A percentile compares a stretch with the other conserved stretches of the same genome.
Conservation (phyloP, 768 basidiomycete genomes). For the Podaxis sp. region DNA sequence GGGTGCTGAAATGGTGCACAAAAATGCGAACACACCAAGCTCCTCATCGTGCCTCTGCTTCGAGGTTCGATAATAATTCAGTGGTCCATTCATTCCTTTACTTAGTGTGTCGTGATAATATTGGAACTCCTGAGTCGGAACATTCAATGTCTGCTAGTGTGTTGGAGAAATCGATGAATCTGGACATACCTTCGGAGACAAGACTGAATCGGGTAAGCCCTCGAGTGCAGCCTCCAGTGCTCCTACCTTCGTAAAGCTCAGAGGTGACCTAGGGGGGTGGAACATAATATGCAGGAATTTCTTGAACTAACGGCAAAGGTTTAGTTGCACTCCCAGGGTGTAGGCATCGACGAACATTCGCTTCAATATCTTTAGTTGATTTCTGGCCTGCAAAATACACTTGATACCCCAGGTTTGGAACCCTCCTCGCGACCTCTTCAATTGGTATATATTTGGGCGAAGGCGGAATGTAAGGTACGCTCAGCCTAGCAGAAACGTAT, state of each 20-base stretch:
- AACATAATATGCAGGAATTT: conserved; percentile 30
- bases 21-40: conserved; percentile 24
- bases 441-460: conserved; percentile 42
- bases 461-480: conserved; percentile 65
- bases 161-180: not conserved
- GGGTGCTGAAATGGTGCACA: not conserved
- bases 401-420: conserved; percentile 65
- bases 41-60: conserved; percentile 67
- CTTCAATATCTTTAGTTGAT: conserved; percentile 53
- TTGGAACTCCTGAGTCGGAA: conserved; percentile 43
- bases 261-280: conserved; percentile 15
- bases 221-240: conserved; percentile 13
- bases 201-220: not conserved
- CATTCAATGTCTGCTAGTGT: not conserved
- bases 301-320: conserved; percentile 26
- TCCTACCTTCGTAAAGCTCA: conserved; percentile 23
- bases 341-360: conserved; percentile 35
- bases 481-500: conserved; percentile 40
- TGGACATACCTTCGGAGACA: not conserved
- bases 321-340: not conserved
- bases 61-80: conserved; percentile 74
- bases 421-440: conserved; percentile 42
- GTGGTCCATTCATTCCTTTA: conserved; percentile 60
- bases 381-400: conserved; percentile 53
- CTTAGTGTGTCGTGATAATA: conserved; percentile 44